Percentiles rank a stretch among this genome's conserved stretches.
Conservation (phyloP, 192 early-diverging fungal species). For the Coemansia sp. region DNA sequence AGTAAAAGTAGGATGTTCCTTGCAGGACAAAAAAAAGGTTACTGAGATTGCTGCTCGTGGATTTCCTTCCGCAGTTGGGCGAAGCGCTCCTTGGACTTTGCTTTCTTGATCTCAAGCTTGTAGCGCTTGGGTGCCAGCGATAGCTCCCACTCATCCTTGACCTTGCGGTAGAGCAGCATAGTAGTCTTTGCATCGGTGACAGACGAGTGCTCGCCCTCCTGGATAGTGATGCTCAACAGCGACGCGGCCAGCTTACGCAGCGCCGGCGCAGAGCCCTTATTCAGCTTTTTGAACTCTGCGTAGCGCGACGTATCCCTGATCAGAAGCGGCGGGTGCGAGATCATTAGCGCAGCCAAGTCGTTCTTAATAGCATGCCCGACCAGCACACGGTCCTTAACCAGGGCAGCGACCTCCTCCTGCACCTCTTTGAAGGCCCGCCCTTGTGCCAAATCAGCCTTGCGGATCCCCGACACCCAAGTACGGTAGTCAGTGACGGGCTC, state of each 20-base stretch:
- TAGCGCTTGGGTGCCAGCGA: constrained; percentile 41
- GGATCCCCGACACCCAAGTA: constrained; percentile 90
- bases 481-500: constrained; percentile 93
- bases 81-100: constrained; percentile 49
- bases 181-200: constrained; percentile 88
- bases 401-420: constrained; percentile 75
- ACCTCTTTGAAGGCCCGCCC: constrained; percentile 78
- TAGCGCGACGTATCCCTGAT: constrained; percentile 86
- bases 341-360: constrained; percentile 81
- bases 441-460: constrained; percentile 65
- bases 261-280: constrained; percentile 67
- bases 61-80: constrained; percentile 41
- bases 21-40: not conserved
- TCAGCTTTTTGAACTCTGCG: constrained; percentile 69
- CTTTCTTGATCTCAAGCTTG: constrained; percentile 29
- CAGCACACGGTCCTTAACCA: constrained; percentile 84
- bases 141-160: constrained; percentile 82
- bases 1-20: not conserved
- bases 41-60: constrained; percentile 22
- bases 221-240: constrained; percentile 80
- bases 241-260: constrained; percentile 77
- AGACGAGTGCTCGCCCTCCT: constrained; percentile 85
- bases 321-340: constrained; percentile 77
- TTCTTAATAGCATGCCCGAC: constrained; percentile 91
- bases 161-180: constrained; percentile 87